Evolutionary conservation across 441 rosid species (phyloP).

Genomic region (Euphorbia schlechtendalii): DNA sequence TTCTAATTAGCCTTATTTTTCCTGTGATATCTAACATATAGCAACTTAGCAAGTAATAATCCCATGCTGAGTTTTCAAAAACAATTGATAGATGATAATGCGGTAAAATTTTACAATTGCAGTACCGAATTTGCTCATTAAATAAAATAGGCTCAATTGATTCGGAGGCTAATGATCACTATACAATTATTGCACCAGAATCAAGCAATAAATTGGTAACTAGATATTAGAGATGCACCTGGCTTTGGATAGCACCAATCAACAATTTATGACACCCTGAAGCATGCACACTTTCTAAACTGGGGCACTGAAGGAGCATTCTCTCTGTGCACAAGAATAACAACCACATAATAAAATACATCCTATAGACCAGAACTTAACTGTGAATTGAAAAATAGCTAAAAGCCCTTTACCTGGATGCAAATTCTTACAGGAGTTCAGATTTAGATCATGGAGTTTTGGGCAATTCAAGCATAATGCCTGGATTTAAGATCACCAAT

Average conservation of each 20-base stretch:
- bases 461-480: conserved; percentile 83
- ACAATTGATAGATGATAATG: not conserved
- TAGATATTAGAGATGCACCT: conserved; percentile 41
- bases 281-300: conserved; percentile 64
- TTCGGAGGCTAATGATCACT: not conserved
- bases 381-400: too few relatives aligned
- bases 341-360: not conserved
- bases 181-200: not conserved
- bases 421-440: conserved; percentile 70
- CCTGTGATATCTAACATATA: too few relatives aligned
- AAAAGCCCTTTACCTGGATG: conserved; percentile 49
- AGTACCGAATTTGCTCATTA: too few relatives aligned
- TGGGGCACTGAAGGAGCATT: conserved; percentile 80
- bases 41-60: too few relatives aligned
- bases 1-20: too few relatives aligned
- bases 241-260: conserved; percentile 53
- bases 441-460: conserved; percentile 73
- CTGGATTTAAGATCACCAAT: conserved; percentile 41
- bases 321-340: conserved; percentile 38
- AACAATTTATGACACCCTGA: conserved; percentile 65
- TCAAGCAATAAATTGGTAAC: not conserved
- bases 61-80: not conserved
- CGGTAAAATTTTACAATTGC: not conserved
- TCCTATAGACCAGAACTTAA: conserved; percentile 6
- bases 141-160: too few relatives aligned